These are phyloP conservation scores for Euphorbia peplus DNA, from an alignment of 345 rosid species.

Conservation along the genomic window DNA sequence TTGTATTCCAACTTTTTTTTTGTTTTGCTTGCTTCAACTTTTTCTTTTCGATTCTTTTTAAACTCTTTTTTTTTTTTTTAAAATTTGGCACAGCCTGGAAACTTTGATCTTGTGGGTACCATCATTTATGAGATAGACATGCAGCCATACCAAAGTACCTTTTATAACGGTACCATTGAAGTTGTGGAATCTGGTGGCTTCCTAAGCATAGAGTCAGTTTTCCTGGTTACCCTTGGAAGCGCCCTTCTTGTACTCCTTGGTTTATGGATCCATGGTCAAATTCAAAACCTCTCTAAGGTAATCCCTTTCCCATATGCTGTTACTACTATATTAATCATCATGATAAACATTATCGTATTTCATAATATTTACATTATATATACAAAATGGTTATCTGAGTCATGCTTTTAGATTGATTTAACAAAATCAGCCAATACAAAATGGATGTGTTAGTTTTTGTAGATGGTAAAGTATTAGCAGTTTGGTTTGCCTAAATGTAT, in stretches of 20 bases:
- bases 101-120: slow-evolving; percentile 85
- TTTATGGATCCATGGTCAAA: slow-evolving; percentile 66
- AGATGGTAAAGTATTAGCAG: neutral
- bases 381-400: neutral
- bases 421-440: neutral
- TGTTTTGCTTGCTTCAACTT: neutral
- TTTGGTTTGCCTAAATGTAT: neutral
- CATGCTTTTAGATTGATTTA: neutral
- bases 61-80: neutral
- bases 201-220: slow-evolving; percentile 78
- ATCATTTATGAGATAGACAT: slow-evolving; percentile 75
- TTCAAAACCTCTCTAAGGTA: slow-evolving; percentile 79
- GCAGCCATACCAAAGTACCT: slow-evolving; percentile 64
- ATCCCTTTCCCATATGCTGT: neutral
- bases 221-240: slow-evolving; percentile 69
- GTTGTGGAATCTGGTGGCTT: slow-evolving; percentile 78
- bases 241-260: slow-evolving; percentile 57
- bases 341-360: neutral
- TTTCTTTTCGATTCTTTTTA: neutral
- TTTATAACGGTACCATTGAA: slow-evolving; percentile 89
- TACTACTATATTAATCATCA: neutral
- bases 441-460: neutral
- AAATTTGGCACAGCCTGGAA: slow-evolving; percentile 62
- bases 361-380: neutral
- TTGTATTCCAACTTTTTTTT: neutral